Conservation (phyloP, 2,329 filamentous ascomycete species). For the Exophiala lecanii-corni region DNA sequence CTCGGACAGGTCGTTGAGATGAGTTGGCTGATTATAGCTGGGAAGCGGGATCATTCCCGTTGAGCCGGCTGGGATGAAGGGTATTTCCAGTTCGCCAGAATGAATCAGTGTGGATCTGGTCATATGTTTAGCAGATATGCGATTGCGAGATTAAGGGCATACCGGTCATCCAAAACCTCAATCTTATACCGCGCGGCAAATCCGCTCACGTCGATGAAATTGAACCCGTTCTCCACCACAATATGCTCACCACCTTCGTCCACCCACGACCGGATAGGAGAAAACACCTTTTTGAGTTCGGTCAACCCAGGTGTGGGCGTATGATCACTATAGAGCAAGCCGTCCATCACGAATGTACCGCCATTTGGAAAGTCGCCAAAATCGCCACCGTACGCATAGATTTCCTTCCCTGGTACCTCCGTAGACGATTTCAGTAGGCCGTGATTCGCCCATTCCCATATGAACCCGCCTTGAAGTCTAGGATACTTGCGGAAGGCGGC, state of each 20-base stretch:
- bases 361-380: conserved; percentile 59
- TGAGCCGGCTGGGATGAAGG: neutral
- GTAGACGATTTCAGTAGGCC: conserved; percentile 42
- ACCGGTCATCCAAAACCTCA: conserved; percentile 30
- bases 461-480: conserved; percentile 61
- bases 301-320: conserved; percentile 52
- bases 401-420: conserved; percentile 33
- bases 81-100: neutral
- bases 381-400: conserved; percentile 58
- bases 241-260: conserved; percentile 21
- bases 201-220: neutral
- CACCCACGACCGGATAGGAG: conserved; percentile 44
- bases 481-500: conserved; percentile 58
- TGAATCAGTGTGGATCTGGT: neutral
- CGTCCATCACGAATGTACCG: conserved; percentile 59
- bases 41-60: neutral
- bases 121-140: neutral
- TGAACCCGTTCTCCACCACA: neutral
- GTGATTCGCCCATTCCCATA: conserved; percentile 65
- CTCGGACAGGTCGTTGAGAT: conserved; percentile 33
- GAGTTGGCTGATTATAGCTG: neutral
- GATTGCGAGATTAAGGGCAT: conserved; percentile 1
- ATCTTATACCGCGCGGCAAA: neutral
- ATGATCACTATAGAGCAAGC: conserved; percentile 50
- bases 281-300: conserved; percentile 55